Evolutionary conservation across 2,329 filamentous ascomycete genomes (phyloP).

Genomic region (Amesomyces nigricolor): DNA sequence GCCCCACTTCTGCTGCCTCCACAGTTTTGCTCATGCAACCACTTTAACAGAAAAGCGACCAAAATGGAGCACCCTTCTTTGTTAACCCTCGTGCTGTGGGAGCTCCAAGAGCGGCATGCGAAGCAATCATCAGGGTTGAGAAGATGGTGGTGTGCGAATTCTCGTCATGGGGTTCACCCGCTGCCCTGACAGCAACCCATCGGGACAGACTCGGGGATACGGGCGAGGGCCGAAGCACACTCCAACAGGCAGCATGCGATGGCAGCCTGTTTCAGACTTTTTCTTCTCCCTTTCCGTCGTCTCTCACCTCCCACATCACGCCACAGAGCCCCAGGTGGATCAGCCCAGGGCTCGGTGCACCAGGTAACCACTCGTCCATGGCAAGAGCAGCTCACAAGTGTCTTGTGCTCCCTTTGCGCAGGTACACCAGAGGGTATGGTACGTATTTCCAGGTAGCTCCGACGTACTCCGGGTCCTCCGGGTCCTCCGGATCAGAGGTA

Average conservation of each 20-base stretch:
- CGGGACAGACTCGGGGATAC: background rate
- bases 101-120: background rate
- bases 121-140: background rate
- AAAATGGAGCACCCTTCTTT: conserved; percentile 4
- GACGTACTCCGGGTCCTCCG: conserved; percentile 18
- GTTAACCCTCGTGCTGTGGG: background rate
- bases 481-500: conserved; percentile 19
- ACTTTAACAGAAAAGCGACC: conserved; percentile 15
- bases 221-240: background rate
- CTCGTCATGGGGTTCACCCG: background rate
- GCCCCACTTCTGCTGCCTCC: conserved; percentile 13
- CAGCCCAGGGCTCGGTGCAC: conserved; percentile 1
- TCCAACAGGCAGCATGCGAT: background rate
- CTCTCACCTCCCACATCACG: background rate
- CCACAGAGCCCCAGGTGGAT: background rate
- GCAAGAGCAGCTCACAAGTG: background rate
- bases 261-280: conserved; percentile 1
- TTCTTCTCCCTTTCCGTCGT: background rate
- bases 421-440: background rate
- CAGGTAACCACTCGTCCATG: conserved; percentile 2
- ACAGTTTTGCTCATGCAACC: conserved; percentile 21
- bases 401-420: background rate
- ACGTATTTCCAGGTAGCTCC: background rate
- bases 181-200: background rate
- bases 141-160: background rate